A percentile compares a stretch with the other conserved stretches of the same genome.
phyloP scores from a whole-genome alignment of 345 rosid species.

The Gossypium thurberi region DNA sequence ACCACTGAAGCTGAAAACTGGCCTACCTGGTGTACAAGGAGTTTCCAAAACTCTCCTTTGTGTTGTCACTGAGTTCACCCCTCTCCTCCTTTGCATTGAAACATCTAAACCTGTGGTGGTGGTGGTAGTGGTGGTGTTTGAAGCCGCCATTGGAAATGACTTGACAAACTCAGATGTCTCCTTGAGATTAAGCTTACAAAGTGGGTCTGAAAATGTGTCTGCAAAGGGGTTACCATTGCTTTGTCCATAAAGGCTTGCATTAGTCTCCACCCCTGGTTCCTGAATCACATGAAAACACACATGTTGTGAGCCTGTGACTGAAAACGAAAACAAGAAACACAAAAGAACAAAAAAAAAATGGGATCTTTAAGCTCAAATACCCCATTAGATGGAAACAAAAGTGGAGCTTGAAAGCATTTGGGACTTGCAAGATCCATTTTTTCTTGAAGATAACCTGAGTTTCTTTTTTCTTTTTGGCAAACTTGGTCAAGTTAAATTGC shows the following conservation, averaged over 20 bases:
- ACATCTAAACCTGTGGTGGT: conserved; percentile 16
- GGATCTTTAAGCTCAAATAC: conserved; percentile 21
- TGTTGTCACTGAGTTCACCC: conserved; percentile 36
- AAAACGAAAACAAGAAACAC: neutral
- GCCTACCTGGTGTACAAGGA: conserved; percentile 80
- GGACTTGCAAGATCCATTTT: conserved; percentile 45
- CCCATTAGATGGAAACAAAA: conserved; percentile 29
- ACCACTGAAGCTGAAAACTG: conserved; percentile 60
- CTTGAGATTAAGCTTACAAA: conserved; percentile 61
- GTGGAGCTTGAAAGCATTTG: conserved; percentile 33
- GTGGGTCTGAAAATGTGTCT: conserved; percentile 49
- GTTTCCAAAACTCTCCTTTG: conserved; percentile 45
- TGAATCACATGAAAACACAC: conserved; percentile 18
- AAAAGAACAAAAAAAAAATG: neutral
- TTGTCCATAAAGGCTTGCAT: conserved; percentile 27
- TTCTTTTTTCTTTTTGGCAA: neutral
- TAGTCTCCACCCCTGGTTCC: conserved; percentile 32
- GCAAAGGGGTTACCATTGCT: conserved; percentile 48
- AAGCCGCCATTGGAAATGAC: conserved; percentile 42
- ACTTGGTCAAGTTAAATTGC: neutral
- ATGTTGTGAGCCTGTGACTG: neutral
- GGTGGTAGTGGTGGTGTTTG: conserved; percentile 16
- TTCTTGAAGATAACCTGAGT: neutral
- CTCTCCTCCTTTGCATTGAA: conserved; percentile 52
- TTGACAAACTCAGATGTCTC: conserved; percentile 71